Conservation (phyloP, 2,329 filamentous ascomycete genomes). For the Aspergillus sclerotialis region DNA sequence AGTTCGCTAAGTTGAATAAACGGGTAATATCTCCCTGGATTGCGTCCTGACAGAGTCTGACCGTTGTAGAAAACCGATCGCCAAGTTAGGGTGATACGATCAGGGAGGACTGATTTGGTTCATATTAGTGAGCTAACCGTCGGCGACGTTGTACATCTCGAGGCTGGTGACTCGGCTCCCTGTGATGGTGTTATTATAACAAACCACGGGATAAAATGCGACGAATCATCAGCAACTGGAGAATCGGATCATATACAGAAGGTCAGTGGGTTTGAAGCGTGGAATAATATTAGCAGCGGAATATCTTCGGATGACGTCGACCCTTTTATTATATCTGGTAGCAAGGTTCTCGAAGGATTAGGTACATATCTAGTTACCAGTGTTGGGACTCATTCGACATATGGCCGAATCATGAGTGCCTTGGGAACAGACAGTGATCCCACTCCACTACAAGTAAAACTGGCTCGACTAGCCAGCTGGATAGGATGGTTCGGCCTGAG, state of each 20-base stretch:
- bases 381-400: conserved; percentile 64
- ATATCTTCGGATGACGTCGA: conserved; percentile 52
- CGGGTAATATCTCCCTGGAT: conserved; percentile 59
- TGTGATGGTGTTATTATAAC: conserved; percentile 64
- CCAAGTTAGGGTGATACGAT: conserved; percentile 59
- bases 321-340: conserved; percentile 70
- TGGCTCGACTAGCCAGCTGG: conserved; percentile 66
- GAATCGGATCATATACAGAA: conserved; percentile 68
- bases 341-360: conserved; percentile 64
- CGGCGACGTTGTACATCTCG: conserved; percentile 62
- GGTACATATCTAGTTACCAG: conserved; percentile 67
- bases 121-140: conserved; percentile 61
- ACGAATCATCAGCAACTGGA: conserved; percentile 67
- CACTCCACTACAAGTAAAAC: conserved; percentile 67
- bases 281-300: conserved; percentile 47
- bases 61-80: conserved; percentile 58
- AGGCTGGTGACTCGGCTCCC: conserved; percentile 63
- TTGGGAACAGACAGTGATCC: conserved; percentile 64
- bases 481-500: conserved; percentile 62
- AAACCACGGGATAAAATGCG: conserved; percentile 61
- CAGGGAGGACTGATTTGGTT: conserved; percentile 57
- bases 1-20: conserved; percentile 70
- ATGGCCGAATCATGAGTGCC: conserved; percentile 70
- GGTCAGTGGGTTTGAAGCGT: conserved; percentile 54
- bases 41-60: too few species aligned